Base-by-base conservation (phyloP, 305 asterid species). In the Euphrasia arctica region DNA sequence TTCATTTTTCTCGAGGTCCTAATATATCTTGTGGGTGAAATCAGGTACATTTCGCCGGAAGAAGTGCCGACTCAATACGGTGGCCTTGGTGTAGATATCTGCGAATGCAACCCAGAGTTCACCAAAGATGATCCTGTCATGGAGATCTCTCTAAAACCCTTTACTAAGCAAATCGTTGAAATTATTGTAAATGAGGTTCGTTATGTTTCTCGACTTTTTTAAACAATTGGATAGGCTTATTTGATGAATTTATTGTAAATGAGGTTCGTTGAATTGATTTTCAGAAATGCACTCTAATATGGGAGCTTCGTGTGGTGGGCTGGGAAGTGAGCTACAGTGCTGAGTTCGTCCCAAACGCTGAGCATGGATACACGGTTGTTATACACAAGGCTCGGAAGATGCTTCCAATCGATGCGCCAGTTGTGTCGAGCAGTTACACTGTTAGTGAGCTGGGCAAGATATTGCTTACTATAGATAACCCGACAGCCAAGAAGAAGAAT, bases 301-400 rank as follows among this genome's bases (percentile, higher is more conserved):
- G 98, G 98, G 98, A 91, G 90, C 82, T 91, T 34, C 86, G 98
- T 15, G 98, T 91, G 0, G 85, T 91, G 49, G 95, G 98, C 47
- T 91, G 98, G 98, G 98, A 88, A 58, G 96, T 86, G 72, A 84
- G 83, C 75, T 91, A 86, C 74, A 74, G 95, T 45, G 89, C 98
- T 0, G 98, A 91, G 68, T 91, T 48, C 12, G 85, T 86, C 32
- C 98, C 98, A 29, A 77, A 80, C 9, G 60, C 76, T 4, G 78
- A 77, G 18, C 79, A 79, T 14, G 76, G 68, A 48, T 91, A 91
- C 71, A 86, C 91, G 0, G 75, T 91, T 10, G 81, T 86, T 72
- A 80, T 91, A 62, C 88, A 91, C 47, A 89, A 91, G 78, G 67
- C 82, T 9, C 76, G 85, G 77, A 91, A 69, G 80, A 78, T 91